Evolutionary conservation across 2,329 filamentous ascomycete genomes (phyloP).

Genomic region (Lecanosticta acicola): DNA sequence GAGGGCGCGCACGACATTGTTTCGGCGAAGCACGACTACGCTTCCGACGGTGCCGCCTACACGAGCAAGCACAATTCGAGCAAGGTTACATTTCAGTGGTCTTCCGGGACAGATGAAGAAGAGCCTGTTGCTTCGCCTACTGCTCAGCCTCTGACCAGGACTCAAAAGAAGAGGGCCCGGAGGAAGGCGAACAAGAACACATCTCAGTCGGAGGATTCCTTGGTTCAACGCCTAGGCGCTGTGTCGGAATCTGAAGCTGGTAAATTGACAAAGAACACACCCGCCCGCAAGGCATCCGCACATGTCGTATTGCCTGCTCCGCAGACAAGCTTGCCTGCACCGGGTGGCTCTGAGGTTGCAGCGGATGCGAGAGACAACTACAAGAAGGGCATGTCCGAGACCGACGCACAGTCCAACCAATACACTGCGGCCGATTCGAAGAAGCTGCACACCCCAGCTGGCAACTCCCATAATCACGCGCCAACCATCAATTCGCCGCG

Average conservation of each 20-base stretch:
- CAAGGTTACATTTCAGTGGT: constrained; percentile 6
- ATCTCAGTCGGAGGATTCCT: background rate
- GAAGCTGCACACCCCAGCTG: background rate
- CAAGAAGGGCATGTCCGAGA: too few relatives aligned
- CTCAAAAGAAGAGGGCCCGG: constrained; percentile 34
- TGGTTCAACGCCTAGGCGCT: background rate
- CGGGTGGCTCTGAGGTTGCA: background rate
- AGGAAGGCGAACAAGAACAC: constrained; percentile 28
- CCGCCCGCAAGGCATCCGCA: constrained; percentile 34
- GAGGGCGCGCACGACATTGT: background rate
- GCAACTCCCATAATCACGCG: background rate
- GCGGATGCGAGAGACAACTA: too few relatives aligned
- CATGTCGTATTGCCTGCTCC: constrained; percentile 20
- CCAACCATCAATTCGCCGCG: background rate
- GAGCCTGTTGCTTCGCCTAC: constrained; percentile 2
- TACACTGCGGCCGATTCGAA: background rate
- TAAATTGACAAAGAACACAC: constrained; percentile 22
- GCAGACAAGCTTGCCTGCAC: background rate
- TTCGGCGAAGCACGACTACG: constrained; percentile 33
- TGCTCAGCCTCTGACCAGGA: constrained; percentile 21
- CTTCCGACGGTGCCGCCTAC: constrained; percentile 41
- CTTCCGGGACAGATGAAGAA: constrained; percentile 22
- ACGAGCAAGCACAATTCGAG: constrained; percentile 1
- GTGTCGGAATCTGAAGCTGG: constrained; percentile 35
- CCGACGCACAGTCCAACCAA: background rate